Evolutionary conservation across 192 early-diverging fungal species (phyloP).

Genomic region (Chytriomyces hyalinus): DNA sequence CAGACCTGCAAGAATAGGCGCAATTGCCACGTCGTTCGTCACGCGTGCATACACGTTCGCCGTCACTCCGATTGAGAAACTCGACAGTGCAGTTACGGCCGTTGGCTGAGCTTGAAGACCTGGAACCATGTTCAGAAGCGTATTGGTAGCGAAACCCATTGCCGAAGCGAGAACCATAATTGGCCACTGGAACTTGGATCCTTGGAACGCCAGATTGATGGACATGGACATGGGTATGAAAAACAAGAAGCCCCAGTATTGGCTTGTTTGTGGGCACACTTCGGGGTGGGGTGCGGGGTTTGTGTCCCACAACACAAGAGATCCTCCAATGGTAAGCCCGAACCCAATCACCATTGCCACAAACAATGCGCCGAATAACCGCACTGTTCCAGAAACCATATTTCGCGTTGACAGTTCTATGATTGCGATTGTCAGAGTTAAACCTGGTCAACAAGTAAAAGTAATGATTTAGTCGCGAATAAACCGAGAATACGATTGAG

Average conservation of each 20-base stretch:
- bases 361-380: constrained; percentile 79
- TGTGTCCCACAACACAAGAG: constrained; percentile 24
- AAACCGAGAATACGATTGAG: too few relatives aligned
- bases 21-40: constrained; percentile 75
- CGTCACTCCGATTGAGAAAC: constrained; percentile 78
- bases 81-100: constrained; percentile 61
- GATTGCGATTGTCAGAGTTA: constrained; percentile 79
- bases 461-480: too few relatives aligned
- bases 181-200: constrained; percentile 61
- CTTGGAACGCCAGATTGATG: constrained; percentile 65
- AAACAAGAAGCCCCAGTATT: constrained; percentile 61
- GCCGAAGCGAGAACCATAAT: constrained; percentile 71
- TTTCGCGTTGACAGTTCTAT: constrained; percentile 92
- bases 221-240: constrained; percentile 58
- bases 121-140: constrained; percentile 61
- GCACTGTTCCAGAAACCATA: constrained; percentile 82
- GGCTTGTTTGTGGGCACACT: constrained; percentile 12
- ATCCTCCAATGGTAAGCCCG: constrained; percentile 40
- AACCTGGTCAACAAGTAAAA: constrained; percentile 48
- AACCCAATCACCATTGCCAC: constrained; percentile 69
- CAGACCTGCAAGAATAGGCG: constrained; percentile 81
- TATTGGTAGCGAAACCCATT: constrained; percentile 70
- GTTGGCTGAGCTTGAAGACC: constrained; percentile 49
- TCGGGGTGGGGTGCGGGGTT: neutral
- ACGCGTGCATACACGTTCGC: constrained; percentile 79